phyloP scores from a whole-genome alignment of 2,329 filamentous ascomycete species.

The Nothophaeocryptopus gaeumannii region DNA sequence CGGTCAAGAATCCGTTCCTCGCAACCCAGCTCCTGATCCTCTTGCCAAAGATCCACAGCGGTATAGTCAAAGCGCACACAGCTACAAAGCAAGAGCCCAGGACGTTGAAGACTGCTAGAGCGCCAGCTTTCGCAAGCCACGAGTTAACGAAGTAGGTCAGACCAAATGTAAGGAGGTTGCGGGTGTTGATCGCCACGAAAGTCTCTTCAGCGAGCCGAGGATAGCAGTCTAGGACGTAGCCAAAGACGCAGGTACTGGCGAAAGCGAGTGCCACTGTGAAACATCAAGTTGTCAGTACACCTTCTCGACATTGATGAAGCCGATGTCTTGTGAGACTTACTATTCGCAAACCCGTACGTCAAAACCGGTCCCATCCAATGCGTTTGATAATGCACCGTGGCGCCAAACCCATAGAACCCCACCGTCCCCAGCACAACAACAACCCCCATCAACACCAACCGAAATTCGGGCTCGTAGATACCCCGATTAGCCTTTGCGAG shows the following conservation, averaged over 20 bases:
- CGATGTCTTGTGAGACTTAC: too few relatives aligned
- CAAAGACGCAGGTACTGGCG: conserved; percentile 49
- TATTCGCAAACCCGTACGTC: conserved; percentile 50
- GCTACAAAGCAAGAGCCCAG: conserved; percentile 40
- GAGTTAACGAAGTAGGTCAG: conserved; percentile 42
- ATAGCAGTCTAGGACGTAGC: conserved; percentile 52
- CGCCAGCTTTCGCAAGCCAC: conserved; percentile 32
- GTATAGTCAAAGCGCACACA: conserved; percentile 48
- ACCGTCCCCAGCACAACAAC: conserved; percentile 43
- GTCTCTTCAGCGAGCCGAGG: conserved; percentile 49
- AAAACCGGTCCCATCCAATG: conserved; percentile 51
- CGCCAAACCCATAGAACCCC: conserved; percentile 51
- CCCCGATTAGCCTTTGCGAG: conserved; percentile 33
- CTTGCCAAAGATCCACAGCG: conserved; percentile 52
- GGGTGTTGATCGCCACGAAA: conserved; percentile 52
- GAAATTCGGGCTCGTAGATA: conserved; percentile 35
- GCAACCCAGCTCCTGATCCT: conserved; percentile 37
- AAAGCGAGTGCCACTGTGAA: conserved; percentile 43
- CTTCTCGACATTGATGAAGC: too few relatives aligned
- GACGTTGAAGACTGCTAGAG: conserved; percentile 31
- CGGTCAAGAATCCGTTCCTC: conserved; percentile 38
- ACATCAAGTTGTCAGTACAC: too few relatives aligned
- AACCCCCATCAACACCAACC: conserved; percentile 39
- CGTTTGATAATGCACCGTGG: conserved; percentile 45
- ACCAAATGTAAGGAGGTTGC: conserved; percentile 49